Evolutionary conservation across 768 basidiomycete genomes (phyloP).

Genomic region (Melanogaster broomeanus): DNA sequence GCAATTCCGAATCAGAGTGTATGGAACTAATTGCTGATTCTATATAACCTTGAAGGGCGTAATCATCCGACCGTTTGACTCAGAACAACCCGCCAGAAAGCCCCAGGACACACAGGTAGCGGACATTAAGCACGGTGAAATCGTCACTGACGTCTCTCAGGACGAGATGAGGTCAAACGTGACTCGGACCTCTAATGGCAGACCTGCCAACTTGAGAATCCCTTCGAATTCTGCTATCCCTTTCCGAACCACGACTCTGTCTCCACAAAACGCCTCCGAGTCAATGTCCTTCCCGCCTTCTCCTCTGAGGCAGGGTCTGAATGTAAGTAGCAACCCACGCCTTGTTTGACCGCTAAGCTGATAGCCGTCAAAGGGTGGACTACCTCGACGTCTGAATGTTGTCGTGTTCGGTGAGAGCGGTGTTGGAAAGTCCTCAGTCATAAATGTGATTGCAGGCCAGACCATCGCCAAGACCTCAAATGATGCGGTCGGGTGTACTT

Average conservation of each 20-base stretch:
- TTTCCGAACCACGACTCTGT: neutral
- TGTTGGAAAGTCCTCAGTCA: constrained; percentile 41
- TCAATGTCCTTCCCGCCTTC: constrained; percentile 4
- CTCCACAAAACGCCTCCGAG: constrained; percentile 11
- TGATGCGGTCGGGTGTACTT: constrained; percentile 37
- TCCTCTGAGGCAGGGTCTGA: constrained; percentile 3
- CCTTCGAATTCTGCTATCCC: neutral
- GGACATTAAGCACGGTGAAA: neutral
- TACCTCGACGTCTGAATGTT: constrained; percentile 28
- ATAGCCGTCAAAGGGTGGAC: constrained; percentile 5
- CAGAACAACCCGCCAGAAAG: neutral
- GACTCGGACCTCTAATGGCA: too few species aligned
- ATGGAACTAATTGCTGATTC: constrained; percentile 9
- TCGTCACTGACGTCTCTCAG: constrained; percentile 8
- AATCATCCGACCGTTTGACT: constrained; percentile 2
- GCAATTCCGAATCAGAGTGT: neutral
- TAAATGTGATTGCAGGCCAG: constrained; percentile 38
- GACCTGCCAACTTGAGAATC: too few species aligned
- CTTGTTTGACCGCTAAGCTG: neutral
- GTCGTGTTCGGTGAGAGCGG: constrained; percentile 45
- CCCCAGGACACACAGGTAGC: constrained; percentile 5
- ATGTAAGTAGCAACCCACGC: constrained; percentile 7
- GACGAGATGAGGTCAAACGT: neutral
- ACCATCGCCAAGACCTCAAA: constrained; percentile 31
- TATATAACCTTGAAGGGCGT: constrained; percentile 5